Percentiles rank a stretch among this genome's conserved stretches.
Evolutionary conservation across 1,139 yeast genomes (phyloP).

Genomic region (Pneumocystis wakefieldiae): DNA sequence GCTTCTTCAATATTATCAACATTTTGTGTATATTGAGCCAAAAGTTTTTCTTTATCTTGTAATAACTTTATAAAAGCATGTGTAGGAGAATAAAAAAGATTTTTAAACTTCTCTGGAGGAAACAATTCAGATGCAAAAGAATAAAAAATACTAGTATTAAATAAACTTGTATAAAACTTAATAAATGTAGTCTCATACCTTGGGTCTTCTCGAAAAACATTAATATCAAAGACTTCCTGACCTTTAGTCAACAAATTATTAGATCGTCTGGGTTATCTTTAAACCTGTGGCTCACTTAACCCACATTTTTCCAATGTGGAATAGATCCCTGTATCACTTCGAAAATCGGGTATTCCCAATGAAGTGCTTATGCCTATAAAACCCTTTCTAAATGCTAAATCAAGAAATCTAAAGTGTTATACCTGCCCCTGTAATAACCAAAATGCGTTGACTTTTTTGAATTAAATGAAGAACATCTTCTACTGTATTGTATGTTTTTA

Average conservation of each 20-base stretch:
- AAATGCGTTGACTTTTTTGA: slow-evolving; percentile 40
- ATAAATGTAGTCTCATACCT: slow-evolving; percentile 17
- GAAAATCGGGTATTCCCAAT: slow-evolving; percentile 86
- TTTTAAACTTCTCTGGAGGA: slow-evolving; percentile 41
- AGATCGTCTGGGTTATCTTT: no score
- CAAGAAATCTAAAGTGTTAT: not conserved
- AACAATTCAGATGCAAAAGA: slow-evolving; percentile 75
- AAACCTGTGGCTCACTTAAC: slow-evolving; percentile 62
- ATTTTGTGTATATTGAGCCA: slow-evolving; percentile 86
- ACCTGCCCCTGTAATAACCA: slow-evolving; percentile 92
- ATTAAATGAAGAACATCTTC: slow-evolving; percentile 48
- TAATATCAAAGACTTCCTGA: slow-evolving; percentile 65
- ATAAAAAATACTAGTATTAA: slow-evolving; percentile 41
- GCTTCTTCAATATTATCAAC: slow-evolving; percentile 80
- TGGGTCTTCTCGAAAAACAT: slow-evolving; percentile 63
- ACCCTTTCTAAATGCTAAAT: not conserved
- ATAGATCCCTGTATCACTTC: slow-evolving; percentile 81
- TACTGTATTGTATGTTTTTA: slow-evolving; percentile 39
- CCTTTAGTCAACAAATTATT: not conserved
- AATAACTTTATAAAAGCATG: slow-evolving; percentile 68
- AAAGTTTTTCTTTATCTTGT: slow-evolving; percentile 61
- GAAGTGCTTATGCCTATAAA: slow-evolving; percentile 51
- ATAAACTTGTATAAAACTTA: not conserved
- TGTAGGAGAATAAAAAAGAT: slow-evolving; percentile 38
- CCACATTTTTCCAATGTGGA: slow-evolving; percentile 55